Evolutionary conservation across 768 basidiomycete genomes (phyloP).

Genomic region (Lactifluus echinatus): DNA sequence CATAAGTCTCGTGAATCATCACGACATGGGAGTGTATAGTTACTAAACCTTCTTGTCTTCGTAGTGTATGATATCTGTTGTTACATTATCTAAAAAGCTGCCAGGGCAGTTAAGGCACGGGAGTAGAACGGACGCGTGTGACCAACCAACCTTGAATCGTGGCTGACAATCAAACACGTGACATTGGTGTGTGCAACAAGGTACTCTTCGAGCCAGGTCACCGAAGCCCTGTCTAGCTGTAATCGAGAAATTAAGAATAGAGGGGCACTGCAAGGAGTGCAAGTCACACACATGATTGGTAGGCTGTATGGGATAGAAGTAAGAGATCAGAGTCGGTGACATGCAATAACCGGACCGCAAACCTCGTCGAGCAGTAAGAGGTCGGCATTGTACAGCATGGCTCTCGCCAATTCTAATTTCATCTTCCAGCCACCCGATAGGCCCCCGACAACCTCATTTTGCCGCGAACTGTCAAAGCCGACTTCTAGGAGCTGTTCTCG

Average conservation of each 20-base stretch:
- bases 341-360: constrained; percentile 4
- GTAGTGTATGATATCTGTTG: constrained; percentile 96
- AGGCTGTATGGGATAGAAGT: constrained; percentile 70
- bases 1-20: neutral
- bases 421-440: constrained; percentile 99
- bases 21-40: constrained; percentile 13
- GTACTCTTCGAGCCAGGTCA: constrained; percentile 88
- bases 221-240: constrained; percentile 75
- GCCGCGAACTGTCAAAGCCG: constrained; percentile 83
- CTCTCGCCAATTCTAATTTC: constrained; percentile 93
- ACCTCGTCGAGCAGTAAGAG: constrained; percentile 82
- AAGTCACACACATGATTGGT: constrained; percentile 72
- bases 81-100: constrained; percentile 90
- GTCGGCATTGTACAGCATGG: constrained; percentile 94
- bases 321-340: constrained; percentile 17
- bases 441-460: constrained; percentile 77
- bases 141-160: constrained; percentile 87
- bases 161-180: constrained; percentile 90
- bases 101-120: constrained; percentile 3
- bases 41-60: constrained; percentile 80
- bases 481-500: constrained; percentile 75
- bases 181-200: constrained; percentile 72
- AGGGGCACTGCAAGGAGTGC: constrained; percentile 19
- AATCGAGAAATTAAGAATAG: constrained; percentile 10
- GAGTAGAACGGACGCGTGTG: neutral